Percentiles rank a stretch among this genome's conserved stretches.
Conservation (phyloP, 257 asterid genomes). For the Lavandula angustifolia region DNA sequence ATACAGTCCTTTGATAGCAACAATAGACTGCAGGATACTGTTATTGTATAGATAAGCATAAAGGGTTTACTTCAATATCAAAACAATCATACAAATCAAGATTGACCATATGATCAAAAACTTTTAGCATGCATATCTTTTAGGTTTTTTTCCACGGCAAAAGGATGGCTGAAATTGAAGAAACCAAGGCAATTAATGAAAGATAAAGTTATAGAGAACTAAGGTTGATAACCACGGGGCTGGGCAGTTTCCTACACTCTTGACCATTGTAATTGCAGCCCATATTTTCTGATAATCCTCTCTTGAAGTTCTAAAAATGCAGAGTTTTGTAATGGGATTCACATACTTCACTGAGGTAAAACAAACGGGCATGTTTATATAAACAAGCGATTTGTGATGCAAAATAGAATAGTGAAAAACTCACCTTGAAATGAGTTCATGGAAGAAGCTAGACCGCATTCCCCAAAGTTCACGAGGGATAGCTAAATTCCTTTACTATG, state of each 20-base stretch:
- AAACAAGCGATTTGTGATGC: too few relatives aligned
- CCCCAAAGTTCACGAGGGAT: constrained; percentile 76
- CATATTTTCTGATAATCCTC: constrained; percentile 68
- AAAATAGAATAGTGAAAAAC: constrained; percentile 19
- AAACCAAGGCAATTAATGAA: not conserved
- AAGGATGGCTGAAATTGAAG: not conserved
- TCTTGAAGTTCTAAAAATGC: constrained; percentile 77
- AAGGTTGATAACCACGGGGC: constrained; percentile 73
- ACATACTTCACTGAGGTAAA: constrained; percentile 73
- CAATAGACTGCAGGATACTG: too few relatives aligned
- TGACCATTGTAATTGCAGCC: constrained; percentile 79
- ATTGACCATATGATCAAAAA: not conserved
- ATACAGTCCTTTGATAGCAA: too few relatives aligned
- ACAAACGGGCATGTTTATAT: too few relatives aligned
- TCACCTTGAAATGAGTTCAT: constrained; percentile 73
- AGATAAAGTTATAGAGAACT: constrained; percentile 33
- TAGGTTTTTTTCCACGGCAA: not conserved
- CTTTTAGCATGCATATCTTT: not conserved
- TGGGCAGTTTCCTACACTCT: constrained; percentile 72
- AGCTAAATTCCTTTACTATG: too few relatives aligned
- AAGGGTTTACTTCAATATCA: not conserved
- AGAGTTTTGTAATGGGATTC: constrained; percentile 77
- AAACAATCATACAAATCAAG: not conserved
- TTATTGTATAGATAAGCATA: too few relatives aligned
- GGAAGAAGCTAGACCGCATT: constrained; percentile 83